Conservation (phyloP, 768 basidiomycete species). For the Podaxis rugospora region DNA sequence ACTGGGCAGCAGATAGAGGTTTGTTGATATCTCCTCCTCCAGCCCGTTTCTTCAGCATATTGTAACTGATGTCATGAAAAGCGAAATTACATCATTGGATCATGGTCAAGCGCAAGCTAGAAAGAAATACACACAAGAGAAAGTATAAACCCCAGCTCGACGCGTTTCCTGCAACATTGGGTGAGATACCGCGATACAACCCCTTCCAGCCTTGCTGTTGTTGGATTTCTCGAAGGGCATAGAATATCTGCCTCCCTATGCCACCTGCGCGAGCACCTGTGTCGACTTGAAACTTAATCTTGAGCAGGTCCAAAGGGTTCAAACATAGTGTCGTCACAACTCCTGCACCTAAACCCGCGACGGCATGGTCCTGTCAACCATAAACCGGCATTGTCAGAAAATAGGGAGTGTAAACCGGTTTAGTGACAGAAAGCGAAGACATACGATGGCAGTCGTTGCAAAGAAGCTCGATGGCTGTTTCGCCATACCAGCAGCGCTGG, state of each 20-base stretch:
- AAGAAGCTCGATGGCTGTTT: conserved; percentile 48
- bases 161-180: conserved; percentile 93
- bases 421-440: conserved; percentile 10
- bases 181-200: conserved; percentile 83
- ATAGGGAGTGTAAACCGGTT: background rate
- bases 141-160: conserved; percentile 98
- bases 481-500: conserved; percentile 30
- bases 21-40: conserved; percentile 60
- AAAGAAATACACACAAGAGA: conserved; percentile 69
- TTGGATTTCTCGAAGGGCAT: conserved; percentile 68
- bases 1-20: conserved; percentile 70
- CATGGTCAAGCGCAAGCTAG: background rate
- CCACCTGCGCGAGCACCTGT: conserved; percentile 59
- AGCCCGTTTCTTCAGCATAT: conserved; percentile 84
- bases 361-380: conserved; percentile 79
- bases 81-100: background rate
- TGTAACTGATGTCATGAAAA: conserved; percentile 57
- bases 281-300: conserved; percentile 89
- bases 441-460: conserved; percentile 43
- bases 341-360: conserved; percentile 90
- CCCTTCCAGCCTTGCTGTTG: conserved; percentile 75
- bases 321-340: conserved; percentile 90
- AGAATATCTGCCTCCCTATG: conserved; percentile 72
- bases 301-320: conserved; percentile 96
- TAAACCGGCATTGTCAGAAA: background rate